Evolutionary conservation across 805 yeast species (phyloP).

Genomic region (Candida oleophila): DNA sequence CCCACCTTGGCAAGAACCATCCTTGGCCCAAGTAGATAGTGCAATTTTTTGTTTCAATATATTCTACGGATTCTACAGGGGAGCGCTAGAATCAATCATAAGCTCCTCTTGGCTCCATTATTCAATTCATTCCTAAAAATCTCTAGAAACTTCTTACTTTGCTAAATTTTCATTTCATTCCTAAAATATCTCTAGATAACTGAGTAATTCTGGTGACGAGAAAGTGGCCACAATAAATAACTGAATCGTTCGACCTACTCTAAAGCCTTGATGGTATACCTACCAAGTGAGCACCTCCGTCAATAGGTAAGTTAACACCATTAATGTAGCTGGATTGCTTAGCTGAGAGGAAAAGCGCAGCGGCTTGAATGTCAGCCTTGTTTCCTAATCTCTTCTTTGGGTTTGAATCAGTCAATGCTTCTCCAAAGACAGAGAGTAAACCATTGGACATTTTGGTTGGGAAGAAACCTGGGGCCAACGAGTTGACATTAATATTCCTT

Average conservation of each 20-base stretch:
- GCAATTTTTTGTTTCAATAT: too few relatives aligned
- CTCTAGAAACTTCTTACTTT: too few relatives aligned
- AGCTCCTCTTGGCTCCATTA: too few relatives aligned
- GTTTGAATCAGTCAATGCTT: constrained; percentile 44
- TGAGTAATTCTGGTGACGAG: too few relatives aligned
- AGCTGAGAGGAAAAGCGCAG: constrained; percentile 52
- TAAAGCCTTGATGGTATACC: constrained; percentile 16
- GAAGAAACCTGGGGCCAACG: constrained; percentile 76
- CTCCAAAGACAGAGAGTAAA: constrained; percentile 51
- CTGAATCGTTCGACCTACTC: not conserved
- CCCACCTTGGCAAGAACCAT: too few relatives aligned
- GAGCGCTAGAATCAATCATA: too few relatives aligned
- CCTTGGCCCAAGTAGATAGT: too few relatives aligned
- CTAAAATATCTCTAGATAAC: too few relatives aligned
- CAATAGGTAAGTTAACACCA: constrained; percentile 67
- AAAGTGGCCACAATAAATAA: too few relatives aligned
- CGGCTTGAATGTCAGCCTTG: constrained; percentile 57
- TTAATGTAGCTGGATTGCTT: constrained; percentile 60
- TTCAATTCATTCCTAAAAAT: too few relatives aligned
- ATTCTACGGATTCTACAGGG: too few relatives aligned
- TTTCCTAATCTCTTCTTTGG: constrained; percentile 65
- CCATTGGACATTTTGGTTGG: constrained; percentile 76
- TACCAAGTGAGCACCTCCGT: constrained; percentile 61
- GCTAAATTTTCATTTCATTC: too few relatives aligned
- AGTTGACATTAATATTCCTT: constrained; percentile 63